A percentile compares a stretch with the other conserved stretches of the same genome.
phyloP scores from a whole-genome alignment of 1,284 basidiomycete species.

The Puccinia coronata region DNA sequence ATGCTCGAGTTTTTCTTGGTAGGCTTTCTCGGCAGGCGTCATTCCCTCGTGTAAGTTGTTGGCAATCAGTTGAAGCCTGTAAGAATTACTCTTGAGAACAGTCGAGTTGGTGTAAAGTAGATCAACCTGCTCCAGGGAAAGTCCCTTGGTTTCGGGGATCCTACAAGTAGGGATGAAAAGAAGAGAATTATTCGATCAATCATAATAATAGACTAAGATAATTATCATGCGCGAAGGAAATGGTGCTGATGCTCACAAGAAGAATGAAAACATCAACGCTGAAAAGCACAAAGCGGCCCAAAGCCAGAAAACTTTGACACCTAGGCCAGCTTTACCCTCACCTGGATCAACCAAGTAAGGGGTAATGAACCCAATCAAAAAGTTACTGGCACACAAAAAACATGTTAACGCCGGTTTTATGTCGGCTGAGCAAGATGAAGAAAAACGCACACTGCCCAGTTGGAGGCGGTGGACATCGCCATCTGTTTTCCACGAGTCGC shows the following conservation, averaged over 20 bases:
- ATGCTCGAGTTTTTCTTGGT: slow-evolving; percentile 42
- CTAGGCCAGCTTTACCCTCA: slow-evolving; percentile 67
- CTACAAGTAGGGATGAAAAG: too few species aligned
- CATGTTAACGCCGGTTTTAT: too few species aligned
- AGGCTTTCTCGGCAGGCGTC: slow-evolving; percentile 44
- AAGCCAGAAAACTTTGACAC: slow-evolving; percentile 75
- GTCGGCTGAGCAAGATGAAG: too few species aligned
- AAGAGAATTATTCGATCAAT: not conserved
- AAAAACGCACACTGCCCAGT: slow-evolving; percentile 63
- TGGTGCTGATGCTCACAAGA: slow-evolving; percentile 3
- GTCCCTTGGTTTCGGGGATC: slow-evolving; percentile 66
- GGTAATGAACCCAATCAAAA: slow-evolving; percentile 67
- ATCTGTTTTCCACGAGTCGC: slow-evolving; percentile 75
- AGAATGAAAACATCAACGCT: slow-evolving; percentile 54
- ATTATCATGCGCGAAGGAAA: not conserved
- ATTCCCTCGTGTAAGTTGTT: slow-evolving; percentile 47
- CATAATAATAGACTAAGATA: not conserved
- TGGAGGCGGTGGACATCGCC: slow-evolving; percentile 70
- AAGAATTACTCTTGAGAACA: slow-evolving; percentile 42
- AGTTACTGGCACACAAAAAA: too few species aligned
- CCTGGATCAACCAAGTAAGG: slow-evolving; percentile 73
- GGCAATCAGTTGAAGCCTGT: slow-evolving; percentile 38
- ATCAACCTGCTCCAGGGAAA: slow-evolving; percentile 60
- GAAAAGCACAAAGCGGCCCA: slow-evolving; percentile 56
- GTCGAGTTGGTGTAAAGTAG: slow-evolving; percentile 47